phyloP scores from a whole-genome alignment of 768 basidiomycete species.

The Tephrocybe sp. region DNA sequence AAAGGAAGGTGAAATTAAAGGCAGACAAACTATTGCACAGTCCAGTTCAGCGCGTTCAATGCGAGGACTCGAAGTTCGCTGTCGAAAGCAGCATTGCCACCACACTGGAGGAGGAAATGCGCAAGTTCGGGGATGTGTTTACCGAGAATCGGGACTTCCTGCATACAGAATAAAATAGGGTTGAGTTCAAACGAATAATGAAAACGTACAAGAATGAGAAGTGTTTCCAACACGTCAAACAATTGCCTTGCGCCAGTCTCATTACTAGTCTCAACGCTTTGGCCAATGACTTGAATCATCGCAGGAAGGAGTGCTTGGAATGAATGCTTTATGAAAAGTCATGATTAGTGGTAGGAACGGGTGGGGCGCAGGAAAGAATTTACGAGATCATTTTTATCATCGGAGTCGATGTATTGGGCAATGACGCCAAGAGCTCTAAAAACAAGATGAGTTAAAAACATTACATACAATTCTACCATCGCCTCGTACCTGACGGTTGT shows the following conservation, averaged over 20 bases:
- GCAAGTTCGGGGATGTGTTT: constrained; percentile 87
- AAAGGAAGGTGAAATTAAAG: not conserved
- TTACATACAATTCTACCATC: not conserved
- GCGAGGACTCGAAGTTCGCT: constrained; percentile 84
- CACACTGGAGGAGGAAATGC: constrained; percentile 83
- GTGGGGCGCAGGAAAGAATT: constrained; percentile 23
- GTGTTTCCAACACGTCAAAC: constrained; percentile 95
- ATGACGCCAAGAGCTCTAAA: constrained; percentile 84
- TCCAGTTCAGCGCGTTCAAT: constrained; percentile 94
- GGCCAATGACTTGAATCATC: constrained; percentile 88
- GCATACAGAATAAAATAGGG: constrained; percentile 11
- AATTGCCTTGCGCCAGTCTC: constrained; percentile 83
- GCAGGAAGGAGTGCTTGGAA: constrained; percentile 86
- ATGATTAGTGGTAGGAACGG: constrained; percentile 1
- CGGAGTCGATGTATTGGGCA: constrained; percentile 87
- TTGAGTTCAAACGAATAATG: not conserved
- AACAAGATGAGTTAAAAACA: not conserved
- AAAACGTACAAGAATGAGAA: constrained; percentile 78
- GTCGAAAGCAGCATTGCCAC: constrained; percentile 75
- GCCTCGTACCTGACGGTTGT: constrained; percentile 74
- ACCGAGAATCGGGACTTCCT: constrained; percentile 94
- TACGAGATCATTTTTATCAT: constrained; percentile 87
- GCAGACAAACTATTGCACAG: constrained; percentile 82
- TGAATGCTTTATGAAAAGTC: constrained; percentile 52
- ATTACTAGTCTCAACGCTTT: constrained; percentile 76